Conservation (phyloP, 2,329 filamentous ascomycete species). For the Cladobotryum protrusum region DNA sequence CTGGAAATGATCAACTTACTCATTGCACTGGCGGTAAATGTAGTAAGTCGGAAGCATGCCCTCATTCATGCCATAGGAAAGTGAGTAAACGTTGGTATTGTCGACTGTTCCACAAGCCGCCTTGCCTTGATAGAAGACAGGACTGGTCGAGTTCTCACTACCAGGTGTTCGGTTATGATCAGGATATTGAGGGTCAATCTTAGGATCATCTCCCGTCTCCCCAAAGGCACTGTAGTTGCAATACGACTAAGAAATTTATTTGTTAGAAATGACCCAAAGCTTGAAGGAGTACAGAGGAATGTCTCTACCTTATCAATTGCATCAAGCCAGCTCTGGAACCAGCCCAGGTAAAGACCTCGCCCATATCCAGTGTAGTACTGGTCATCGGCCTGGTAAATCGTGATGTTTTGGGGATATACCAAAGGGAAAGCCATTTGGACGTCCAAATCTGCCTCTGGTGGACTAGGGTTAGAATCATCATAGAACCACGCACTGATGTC, state of each 20-base stretch:
- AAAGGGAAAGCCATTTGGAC: constrained; percentile 47
- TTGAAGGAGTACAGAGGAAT: neutral
- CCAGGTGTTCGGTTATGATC: neutral
- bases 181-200: constrained; percentile 26
- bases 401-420: constrained; percentile 44
- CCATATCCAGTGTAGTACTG: constrained; percentile 11
- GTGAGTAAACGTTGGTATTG: neutral
- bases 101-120: neutral
- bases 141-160: no score
- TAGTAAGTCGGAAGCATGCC: neutral
- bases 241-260: constrained; percentile 24
- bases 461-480: constrained; percentile 30
- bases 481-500: constrained; percentile 40
- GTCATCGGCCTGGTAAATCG: constrained; percentile 39
- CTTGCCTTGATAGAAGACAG: neutral
- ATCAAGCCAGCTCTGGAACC: constrained; percentile 37
- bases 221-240: constrained; percentile 42
- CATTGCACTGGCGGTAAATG: neutral
- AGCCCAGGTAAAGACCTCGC: neutral
- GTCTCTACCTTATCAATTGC: constrained; percentile 39
- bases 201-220: constrained; percentile 8
- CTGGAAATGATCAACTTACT: neutral
- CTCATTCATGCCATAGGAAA: neutral
- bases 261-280: neutral
- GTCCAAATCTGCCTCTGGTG: constrained; percentile 45